These are phyloP conservation scores for Rutstroemia sp. DNA, from an alignment of 2,329 filamentous ascomycete genomes.

Conservation along the genomic window DNA sequence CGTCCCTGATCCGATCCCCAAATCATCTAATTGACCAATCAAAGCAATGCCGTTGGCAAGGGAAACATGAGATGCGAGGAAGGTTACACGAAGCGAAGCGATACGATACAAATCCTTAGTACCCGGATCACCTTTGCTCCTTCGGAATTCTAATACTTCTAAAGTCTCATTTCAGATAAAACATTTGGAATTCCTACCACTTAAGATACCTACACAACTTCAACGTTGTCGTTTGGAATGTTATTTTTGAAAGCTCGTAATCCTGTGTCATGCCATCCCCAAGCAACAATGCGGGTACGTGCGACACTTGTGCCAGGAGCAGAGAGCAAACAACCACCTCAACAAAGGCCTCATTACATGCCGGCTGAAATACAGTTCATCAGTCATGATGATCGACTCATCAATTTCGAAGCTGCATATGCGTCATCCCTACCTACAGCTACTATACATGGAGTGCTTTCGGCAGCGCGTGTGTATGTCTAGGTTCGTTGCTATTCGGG, in stretches of 20 bases:
- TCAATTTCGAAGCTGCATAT: not conserved
- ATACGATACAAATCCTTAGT: not conserved
- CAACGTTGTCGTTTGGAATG: not conserved
- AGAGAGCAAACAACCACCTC: not conserved
- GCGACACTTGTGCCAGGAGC: not conserved
- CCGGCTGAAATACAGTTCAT: not conserved
- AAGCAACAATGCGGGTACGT: not conserved
- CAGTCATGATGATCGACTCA: not conserved
- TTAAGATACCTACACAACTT: not conserved
- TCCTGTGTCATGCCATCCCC: slow-evolving; percentile 7
- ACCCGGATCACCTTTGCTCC: not conserved
- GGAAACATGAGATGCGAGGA: slow-evolving; percentile 5
- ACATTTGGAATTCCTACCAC: not conserved
- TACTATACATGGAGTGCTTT: not conserved
- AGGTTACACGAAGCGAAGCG: slow-evolving; percentile 1
- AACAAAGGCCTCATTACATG: not conserved
- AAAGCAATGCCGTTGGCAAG: not conserved
- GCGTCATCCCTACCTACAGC: not conserved
- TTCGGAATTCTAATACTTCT: not conserved
- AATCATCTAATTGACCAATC: not conserved
- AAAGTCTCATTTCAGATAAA: not conserved
- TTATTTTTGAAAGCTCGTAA: not conserved
- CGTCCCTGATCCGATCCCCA: not conserved
- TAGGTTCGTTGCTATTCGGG: not conserved
- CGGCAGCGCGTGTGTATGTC: not conserved